Percentiles rank a stretch among this genome's conserved stretches.
These are phyloP conservation scores for Hypoxylon sp. DNA, from an alignment of 2,329 filamentous ascomycete species.

Conservation along the genomic window DNA sequence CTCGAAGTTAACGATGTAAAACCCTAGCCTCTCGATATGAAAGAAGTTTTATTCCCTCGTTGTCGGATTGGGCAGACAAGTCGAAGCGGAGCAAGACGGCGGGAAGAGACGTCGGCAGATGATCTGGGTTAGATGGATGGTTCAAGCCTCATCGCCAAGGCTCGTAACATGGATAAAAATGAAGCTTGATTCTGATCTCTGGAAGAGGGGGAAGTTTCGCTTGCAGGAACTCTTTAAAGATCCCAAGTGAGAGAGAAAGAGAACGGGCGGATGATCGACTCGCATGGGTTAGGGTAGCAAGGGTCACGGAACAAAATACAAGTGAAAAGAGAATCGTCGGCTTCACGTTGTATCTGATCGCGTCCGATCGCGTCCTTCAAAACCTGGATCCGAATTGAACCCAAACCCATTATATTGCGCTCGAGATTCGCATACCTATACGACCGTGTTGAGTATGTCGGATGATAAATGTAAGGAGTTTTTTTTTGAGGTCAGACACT, in stretches of 20 bases:
- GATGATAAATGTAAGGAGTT: background rate
- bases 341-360: too few species aligned
- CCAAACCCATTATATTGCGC: conserved; percentile 7
- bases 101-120: conserved; percentile 34
- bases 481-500: too few species aligned
- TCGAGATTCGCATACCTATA: conserved; percentile 1
- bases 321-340: too few species aligned
- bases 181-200: conserved; percentile 34
- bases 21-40: conserved; percentile 2
- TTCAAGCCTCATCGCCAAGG: conserved; percentile 42
- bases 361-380: too few species aligned
- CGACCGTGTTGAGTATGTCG: conserved; percentile 1
- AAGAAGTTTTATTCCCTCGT: conserved; percentile 3
- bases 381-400: too few species aligned
- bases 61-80: conserved; percentile 14
- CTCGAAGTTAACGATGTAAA: conserved; percentile 14
- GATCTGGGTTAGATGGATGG: conserved; percentile 33
- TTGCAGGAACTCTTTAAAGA: conserved; percentile 12
- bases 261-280: conserved; percentile 25
- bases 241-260: background rate
- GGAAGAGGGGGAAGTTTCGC: conserved; percentile 25
- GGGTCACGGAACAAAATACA: too few species aligned
- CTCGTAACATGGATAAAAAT: conserved; percentile 22
- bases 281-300: conserved; percentile 32
- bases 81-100: conserved; percentile 25